Evolutionary conservation across 306 rosid genomes (phyloP), one percentile per base, ranked within the genome.

Genomic region (Dryas alaskensis): DNA sequence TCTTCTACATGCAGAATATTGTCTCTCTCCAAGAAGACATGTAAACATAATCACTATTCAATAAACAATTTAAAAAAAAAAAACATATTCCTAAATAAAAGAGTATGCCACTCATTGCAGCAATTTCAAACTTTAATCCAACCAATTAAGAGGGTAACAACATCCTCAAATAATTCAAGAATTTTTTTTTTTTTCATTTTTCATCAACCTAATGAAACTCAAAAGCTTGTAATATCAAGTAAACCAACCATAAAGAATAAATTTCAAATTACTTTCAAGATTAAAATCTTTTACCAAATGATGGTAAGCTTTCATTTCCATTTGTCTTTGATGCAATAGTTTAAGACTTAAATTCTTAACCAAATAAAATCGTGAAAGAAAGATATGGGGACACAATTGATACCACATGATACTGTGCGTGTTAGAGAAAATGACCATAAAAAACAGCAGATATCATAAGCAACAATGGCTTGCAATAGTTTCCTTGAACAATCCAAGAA

Each of bases 41-140:
- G 5, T 49, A 49, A 27, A 27, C 61, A 73, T 43, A 67, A 55
- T 22, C 17, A 7, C 48, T 53, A 25, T 59, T 31, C 64, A 59
- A 22, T 16, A 10, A 60, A 25, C 45, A 60, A 48, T 2, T 1
- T 17, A 57, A 55, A 61, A 68, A 61, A 68, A 61, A 74, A 27
- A 8, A 48, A 73, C 48, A 13, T 37, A 13, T 44, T 63, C 68
- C 19, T 4, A 43, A 60, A 12, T 40, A 19, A 42, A 55, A 14
- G 42, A 49, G 2, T 50, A 37, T 67, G 2, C 13, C 49, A 49
- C 10, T 37, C 44, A 12, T 65, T 10, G 6, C 52, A 45, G 67
- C 67, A 49, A 37, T 37, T 70, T 54, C 65, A 60, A 67, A 81
- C 52, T 64, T 45, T 60, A 62, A 78, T 65, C 76, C 73, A 60